Base-by-base conservation (phyloP, 2,329 filamentous ascomycete genomes). In the Lojkania enalia region DNA sequence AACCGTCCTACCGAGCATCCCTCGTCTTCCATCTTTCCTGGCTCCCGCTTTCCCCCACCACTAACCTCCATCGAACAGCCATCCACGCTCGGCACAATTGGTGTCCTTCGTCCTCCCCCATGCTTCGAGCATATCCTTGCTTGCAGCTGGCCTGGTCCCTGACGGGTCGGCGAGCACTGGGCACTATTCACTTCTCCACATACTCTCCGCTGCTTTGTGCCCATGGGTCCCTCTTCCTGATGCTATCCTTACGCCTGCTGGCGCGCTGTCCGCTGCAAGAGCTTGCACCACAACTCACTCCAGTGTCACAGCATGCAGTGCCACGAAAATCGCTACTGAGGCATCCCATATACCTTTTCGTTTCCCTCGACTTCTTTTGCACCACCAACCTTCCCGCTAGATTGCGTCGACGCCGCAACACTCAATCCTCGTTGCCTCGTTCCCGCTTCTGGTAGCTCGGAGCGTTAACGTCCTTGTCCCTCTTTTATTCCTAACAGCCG, bases 101-200 rank as follows among this genome's bases (percentile, higher is more conserved):
- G 42, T 35, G 36, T 20, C 42, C 15, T 32, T 21, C 9, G 21
- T 20, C 18, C 5, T 32, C 18, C 29, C 36, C 41, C 44, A 32
- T 43, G 44, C 21, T 29, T 20, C 16, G 43, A 35, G 7, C 38
- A 35, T 20, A 15, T 36, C 42, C 52, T 56, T 56, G 51, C 51
- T 35, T 55, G 57, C 61, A 61, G 49, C 44, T 13, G 23, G 37
- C 56, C 60, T 45, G 55, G 57, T 60, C 63, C 64, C 51, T 63
- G 63, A 38, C n/a, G 27, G 39, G 30, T 51, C 44, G 59, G 53
- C 52, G 60, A 55, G 57, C 59, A 57, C 57, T 57, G 60, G 55
- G 59, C 63, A 63, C 61, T 60, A 58, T 61, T 57, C 59, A 51
- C 56, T 52, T 64, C 63, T 66, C 63, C 66, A 69, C 64, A 67